A percentile compares a stretch with the other conserved stretches of the same genome.
Conservation (phyloP, 345 rosid species). For the Eucalyptus rudis region DNA sequence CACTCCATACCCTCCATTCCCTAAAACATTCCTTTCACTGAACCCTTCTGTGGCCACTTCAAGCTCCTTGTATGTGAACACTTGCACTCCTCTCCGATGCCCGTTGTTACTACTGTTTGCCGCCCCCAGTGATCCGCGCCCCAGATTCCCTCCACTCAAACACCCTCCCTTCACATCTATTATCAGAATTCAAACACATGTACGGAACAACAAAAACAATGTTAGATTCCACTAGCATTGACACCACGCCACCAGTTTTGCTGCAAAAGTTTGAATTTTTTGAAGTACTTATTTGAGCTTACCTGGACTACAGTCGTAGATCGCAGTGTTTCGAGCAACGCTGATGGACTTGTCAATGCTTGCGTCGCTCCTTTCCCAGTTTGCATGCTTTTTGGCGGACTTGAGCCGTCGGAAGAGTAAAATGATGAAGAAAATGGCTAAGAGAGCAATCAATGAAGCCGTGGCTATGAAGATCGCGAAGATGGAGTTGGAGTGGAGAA, state of each 20-base stretch:
- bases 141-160: conserved; percentile 23
- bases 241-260: background rate
- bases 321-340: conserved; percentile 22
- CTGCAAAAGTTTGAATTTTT: background rate
- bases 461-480: conserved; percentile 25
- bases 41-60: conserved; percentile 55
- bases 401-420: conserved; percentile 34
- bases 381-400: conserved; percentile 10
- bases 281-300: background rate
- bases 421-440: conserved; percentile 26
- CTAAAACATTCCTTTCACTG: conserved; percentile 48
- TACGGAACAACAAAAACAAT: background rate
- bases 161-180: conserved; percentile 55
- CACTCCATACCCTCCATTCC: conserved; percentile 50
- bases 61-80: conserved; percentile 74
- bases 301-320: conserved; percentile 71
- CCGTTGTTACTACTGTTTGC: background rate
- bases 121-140: background rate
- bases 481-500: background rate
- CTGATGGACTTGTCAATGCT: conserved; percentile 10
- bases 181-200: background rate
- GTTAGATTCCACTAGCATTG: background rate
- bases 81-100: conserved; percentile 42
- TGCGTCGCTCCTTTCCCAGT: conserved; percentile 1
- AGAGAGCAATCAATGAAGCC: conserved; percentile 19